These are phyloP conservation scores for Lachnellula arida DNA, from an alignment of 2,329 filamentous ascomycete genomes.

Conservation along the genomic window DNA sequence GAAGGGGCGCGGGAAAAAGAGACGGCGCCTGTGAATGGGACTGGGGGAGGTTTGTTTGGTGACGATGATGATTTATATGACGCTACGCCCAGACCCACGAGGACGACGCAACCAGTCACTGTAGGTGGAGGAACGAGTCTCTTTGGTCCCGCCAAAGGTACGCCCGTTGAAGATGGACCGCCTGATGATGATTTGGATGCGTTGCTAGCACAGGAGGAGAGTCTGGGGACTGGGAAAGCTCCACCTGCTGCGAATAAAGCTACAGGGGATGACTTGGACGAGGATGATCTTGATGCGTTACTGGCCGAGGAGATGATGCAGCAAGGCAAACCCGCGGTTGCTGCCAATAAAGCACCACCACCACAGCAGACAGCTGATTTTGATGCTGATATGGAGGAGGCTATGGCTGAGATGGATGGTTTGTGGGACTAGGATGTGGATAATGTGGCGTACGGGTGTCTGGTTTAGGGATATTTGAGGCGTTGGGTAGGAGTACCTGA, in stretches of 20 bases:
- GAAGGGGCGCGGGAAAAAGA: conserved; percentile 19
- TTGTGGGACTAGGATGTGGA: not conserved
- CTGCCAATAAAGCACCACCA: too few relatives aligned
- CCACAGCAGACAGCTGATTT: conserved; percentile 18
- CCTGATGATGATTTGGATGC: conserved; percentile 39
- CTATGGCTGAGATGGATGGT: conserved; percentile 59
- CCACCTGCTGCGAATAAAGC: not conserved
- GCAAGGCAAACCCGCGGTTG: too few relatives aligned
- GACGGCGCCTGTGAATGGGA: conserved; percentile 22
- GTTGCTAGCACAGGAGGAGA: conserved; percentile 22
- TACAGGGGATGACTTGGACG: too few relatives aligned
- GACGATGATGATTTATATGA: conserved; percentile 42
- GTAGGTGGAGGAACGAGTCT: conserved; percentile 18
- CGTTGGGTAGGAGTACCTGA: too few relatives aligned
- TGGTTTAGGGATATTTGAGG: too few relatives aligned
- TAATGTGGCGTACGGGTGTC: too few relatives aligned
- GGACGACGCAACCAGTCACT: conserved; percentile 19
- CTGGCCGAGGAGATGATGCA: too few relatives aligned
- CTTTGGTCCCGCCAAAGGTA: conserved; percentile 22
- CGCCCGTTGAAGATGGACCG: conserved; percentile 25
- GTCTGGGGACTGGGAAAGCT: not conserved
- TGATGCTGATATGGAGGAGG: conserved; percentile 42
- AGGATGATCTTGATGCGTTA: too few relatives aligned
- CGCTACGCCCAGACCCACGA: conserved; percentile 41
- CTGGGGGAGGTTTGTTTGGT: not conserved